phyloP scores from a whole-genome alignment of 2,329 filamentous ascomycete species.

The Scleromitrula shiraiana region DNA sequence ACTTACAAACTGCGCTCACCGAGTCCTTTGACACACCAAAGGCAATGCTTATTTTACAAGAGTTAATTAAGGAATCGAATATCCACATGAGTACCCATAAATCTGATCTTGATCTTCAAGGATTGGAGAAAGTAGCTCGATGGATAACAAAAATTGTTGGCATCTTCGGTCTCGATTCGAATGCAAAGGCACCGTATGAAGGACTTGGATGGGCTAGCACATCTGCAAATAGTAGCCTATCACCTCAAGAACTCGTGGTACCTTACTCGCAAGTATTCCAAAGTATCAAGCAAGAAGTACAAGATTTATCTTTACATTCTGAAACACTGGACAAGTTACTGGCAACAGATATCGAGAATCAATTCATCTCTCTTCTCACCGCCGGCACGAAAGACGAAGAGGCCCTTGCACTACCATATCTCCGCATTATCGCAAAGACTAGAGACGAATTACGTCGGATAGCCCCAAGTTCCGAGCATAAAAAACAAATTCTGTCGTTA shows the following conservation, averaged over 20 bases:
- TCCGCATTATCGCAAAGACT: conserved; percentile 36
- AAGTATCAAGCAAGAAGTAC: conserved; percentile 39
- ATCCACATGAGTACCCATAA: conserved; percentile 41
- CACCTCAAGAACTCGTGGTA: conserved; percentile 36
- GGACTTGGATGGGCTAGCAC: conserved; percentile 48
- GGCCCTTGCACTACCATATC: conserved; percentile 45
- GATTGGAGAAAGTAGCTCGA: conserved; percentile 51
- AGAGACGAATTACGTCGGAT: conserved; percentile 46
- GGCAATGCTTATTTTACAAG: conserved; percentile 70
- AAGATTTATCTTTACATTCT: conserved; percentile 40
- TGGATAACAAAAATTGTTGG: conserved; percentile 81
- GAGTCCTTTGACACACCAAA: conserved; percentile 84
- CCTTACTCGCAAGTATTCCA: conserved; percentile 41
- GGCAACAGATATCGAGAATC: conserved; percentile 35
- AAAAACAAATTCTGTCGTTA: conserved; percentile 66
- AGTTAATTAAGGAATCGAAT: conserved; percentile 74
- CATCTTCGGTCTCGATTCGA: conserved; percentile 72
- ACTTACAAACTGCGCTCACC: conserved; percentile 52
- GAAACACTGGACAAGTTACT: conserved; percentile 38
- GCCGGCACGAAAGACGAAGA: conserved; percentile 44
- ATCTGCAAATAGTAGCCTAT: conserved; percentile 26
- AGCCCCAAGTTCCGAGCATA: conserved; percentile 41
- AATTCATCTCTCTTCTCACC: conserved; percentile 40
- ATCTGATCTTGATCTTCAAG: conserved; percentile 37
- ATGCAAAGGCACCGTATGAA: conserved; percentile 45